phyloP scores from a whole-genome alignment of 495 filamentous ascomycete species.

The Neurospora terricola region DNA sequence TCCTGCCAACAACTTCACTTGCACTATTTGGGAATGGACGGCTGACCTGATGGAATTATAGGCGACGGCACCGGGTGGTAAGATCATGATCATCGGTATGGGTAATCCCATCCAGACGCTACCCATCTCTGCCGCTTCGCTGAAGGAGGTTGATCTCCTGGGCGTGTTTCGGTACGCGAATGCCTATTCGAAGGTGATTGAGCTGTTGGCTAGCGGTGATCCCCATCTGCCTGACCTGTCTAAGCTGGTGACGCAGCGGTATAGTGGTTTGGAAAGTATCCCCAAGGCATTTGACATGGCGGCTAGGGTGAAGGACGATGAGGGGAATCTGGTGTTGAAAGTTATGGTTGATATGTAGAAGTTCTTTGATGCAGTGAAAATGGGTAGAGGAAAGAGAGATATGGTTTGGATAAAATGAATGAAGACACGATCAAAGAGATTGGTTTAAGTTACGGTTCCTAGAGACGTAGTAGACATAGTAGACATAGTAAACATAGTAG shows the following conservation, averaged over 20 bases:
- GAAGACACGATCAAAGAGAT: background rate
- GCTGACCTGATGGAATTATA: constrained; percentile 8
- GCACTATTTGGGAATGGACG: background rate
- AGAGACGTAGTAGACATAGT: background rate
- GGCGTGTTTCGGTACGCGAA: constrained; percentile 89
- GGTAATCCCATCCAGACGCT: constrained; percentile 80
- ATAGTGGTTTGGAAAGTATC: constrained; percentile 33
- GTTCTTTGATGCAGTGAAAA: background rate
- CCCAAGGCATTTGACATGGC: constrained; percentile 42
- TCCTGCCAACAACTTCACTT: too few species aligned
- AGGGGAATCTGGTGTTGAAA: constrained; percentile 44
- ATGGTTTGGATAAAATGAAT: background rate
- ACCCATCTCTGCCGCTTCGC: constrained; percentile 72
- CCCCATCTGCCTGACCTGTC: constrained; percentile 43
- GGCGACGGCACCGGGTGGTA: constrained; percentile 66
- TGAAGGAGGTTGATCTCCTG: constrained; percentile 86
- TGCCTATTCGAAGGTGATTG: constrained; percentile 69
- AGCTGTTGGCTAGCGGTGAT: constrained; percentile 51
- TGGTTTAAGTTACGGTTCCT: background rate
- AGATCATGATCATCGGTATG: constrained; percentile 89
- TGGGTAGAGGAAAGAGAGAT: background rate
- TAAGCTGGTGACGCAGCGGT: constrained; percentile 66
- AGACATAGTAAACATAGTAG: background rate
- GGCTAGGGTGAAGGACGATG: constrained; percentile 40
- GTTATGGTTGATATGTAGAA: constrained; percentile 40